Base-by-base conservation (phyloP, 345 rosid genomes). In the Lepidium didymum region DNA sequence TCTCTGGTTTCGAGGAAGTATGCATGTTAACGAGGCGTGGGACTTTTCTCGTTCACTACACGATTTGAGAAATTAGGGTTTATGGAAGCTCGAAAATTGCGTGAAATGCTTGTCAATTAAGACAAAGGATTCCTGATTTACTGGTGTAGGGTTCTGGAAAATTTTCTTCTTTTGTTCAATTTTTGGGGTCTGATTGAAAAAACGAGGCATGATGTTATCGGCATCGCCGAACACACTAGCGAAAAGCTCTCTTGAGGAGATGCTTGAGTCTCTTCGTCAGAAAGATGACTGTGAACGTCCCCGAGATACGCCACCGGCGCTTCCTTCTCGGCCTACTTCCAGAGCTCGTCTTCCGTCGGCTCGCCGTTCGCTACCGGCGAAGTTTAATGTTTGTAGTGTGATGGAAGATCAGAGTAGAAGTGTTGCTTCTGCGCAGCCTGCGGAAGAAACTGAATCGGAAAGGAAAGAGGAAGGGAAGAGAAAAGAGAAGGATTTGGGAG, bases 221-320 rank as follows among this genome's bases (percentile, higher is more conserved):
- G 80, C 91, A 31, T 87, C 97, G 37, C 95, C 96, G 3, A 51
- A 80, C 10, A 65, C 77, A 8, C 61, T 82, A 71, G 82, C 81
- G 50, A 87, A 85, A 71, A 91, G 97, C 81, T 94, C 99, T n/a
- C 72, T 94, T 19, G 99, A 94, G 84, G 99, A 83, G 82, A 94
- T 94, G 99, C 75, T 94, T 29, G 97, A 88, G 29, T 85, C 93
- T 10, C 83, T 94, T 36, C 80, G 92, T 58, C 78, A 77, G 74
- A 84, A 74, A 25, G 96, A 94, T 38, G 92, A 88, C 62, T 77
- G 64, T 12, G 95, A 83, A 64, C 85, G 75, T 62, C 85, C 90
- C 11, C 85, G 76, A 75, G 99, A 94, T 72, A 72, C 84, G 69
- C 99, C 97, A 0, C 99, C 99, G 5, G 91, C 89, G 49, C 80